phyloP scores from a whole-genome alignment of 768 basidiomycete species.

The Mycena metata region DNA sequence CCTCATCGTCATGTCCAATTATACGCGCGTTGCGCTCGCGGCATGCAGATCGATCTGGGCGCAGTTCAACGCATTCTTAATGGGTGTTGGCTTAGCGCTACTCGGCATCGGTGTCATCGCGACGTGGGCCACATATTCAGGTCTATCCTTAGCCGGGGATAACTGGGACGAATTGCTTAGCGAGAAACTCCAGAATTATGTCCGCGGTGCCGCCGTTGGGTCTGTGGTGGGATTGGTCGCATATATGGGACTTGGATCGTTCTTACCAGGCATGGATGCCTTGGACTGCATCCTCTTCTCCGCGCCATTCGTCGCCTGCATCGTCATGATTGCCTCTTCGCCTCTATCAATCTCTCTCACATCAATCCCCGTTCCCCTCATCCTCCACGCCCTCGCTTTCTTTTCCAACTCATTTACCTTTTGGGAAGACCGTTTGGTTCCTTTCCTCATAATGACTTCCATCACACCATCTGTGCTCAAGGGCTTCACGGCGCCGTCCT shows the following conservation, averaged over 20 bases:
- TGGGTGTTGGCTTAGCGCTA: constrained; percentile 77
- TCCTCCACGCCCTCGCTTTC: constrained; percentile 82
- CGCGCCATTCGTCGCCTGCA: constrained; percentile 60
- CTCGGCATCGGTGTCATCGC: constrained; percentile 70
- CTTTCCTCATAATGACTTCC: constrained; percentile 79
- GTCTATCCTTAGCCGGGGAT: constrained; percentile 54
- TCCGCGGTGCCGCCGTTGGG: constrained; percentile 55
- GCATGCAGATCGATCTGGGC: constrained; percentile 94
- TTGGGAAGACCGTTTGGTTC: constrained; percentile 92
- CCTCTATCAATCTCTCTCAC: constrained; percentile 49
- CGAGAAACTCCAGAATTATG: constrained; percentile 46
- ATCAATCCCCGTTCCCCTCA: constrained; percentile 61
- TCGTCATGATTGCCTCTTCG: constrained; percentile 59
- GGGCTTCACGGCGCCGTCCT: constrained; percentile 77
- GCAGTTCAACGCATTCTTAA: constrained; percentile 87
- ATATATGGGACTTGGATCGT: constrained; percentile 48
- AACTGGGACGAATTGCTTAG: constrained; percentile 61
- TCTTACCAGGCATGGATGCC: constrained; percentile 62
- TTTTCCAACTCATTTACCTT: constrained; percentile 97
- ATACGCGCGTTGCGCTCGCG: constrained; percentile 71
- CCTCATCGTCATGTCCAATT: constrained; percentile 60
- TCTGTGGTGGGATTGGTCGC: constrained; percentile 51
- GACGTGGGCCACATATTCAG: constrained; percentile 67
- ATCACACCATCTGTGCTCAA: constrained; percentile 70
- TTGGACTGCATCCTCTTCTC: constrained; percentile 67